phyloP scores from a whole-genome alignment of 2,329 filamentous ascomycete genomes.

The Aureobasidium sp. region DNA sequence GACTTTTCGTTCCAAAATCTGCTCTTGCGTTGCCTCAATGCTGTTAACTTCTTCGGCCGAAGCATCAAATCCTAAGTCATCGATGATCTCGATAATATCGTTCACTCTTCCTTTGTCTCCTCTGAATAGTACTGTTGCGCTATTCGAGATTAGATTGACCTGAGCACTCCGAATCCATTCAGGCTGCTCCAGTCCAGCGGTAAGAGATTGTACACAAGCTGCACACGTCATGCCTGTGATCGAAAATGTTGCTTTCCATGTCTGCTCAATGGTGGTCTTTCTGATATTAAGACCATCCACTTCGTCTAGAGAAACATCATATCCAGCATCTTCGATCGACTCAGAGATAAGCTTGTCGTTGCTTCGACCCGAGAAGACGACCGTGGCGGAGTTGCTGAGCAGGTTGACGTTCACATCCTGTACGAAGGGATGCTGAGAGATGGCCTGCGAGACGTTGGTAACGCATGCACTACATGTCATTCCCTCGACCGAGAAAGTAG shows the following conservation, averaged over 20 bases:
- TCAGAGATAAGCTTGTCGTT: constrained; percentile 41
- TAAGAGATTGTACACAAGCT: constrained; percentile 47
- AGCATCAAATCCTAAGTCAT: constrained; percentile 39
- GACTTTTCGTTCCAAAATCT: constrained; percentile 26
- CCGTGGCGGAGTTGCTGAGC: constrained; percentile 42
- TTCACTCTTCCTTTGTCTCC: constrained; percentile 38
- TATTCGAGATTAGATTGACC: constrained; percentile 47
- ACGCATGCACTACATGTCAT: constrained; percentile 55
- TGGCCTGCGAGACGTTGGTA: constrained; percentile 40
- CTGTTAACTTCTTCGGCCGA: constrained; percentile 26
- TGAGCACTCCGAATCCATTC: constrained; percentile 42
- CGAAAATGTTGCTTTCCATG: constrained; percentile 39
- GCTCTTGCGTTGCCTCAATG: constrained; percentile 16
- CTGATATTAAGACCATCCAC: constrained; percentile 11
- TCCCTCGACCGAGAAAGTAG: constrained; percentile 47
- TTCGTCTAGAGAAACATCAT: constrained; percentile 21
- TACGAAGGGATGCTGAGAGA: constrained; percentile 42
- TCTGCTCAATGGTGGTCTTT: not conserved
- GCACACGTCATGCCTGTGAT: constrained; percentile 54
- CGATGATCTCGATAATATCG: constrained; percentile 43
- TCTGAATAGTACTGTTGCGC: constrained; percentile 42
- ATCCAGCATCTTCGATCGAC: constrained; percentile 29
- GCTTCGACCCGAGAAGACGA: constrained; percentile 40
- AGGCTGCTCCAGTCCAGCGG: constrained; percentile 39
- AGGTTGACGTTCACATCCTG: constrained; percentile 44